Evolutionary conservation across 805 yeast species (phyloP).

Genomic region (Candida ficus): DNA sequence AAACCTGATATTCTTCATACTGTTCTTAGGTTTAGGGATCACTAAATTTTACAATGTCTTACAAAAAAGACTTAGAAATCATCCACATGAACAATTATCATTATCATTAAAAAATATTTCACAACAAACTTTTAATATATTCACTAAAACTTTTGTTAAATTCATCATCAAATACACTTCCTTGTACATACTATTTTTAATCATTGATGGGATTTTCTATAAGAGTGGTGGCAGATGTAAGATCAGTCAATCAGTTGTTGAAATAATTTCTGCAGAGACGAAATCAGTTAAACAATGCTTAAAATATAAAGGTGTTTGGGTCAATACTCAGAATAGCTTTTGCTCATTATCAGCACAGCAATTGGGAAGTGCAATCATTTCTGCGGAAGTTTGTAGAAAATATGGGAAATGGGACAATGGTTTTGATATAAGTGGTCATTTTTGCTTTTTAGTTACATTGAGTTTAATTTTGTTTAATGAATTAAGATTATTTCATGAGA

Average conservation of each 20-base stretch:
- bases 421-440: constrained; percentile 52
- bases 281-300: constrained; percentile 10
- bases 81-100: background rate
- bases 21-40: constrained; percentile 20
- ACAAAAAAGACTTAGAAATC: background rate
- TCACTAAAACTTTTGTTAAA: constrained; percentile 23
- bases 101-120: background rate
- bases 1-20: constrained; percentile 22
- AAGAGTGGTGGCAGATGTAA: constrained; percentile 31
- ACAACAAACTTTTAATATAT: background rate
- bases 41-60: background rate
- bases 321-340: constrained; percentile 8
- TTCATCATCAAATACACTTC: constrained; percentile 22
- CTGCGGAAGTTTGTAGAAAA: constrained; percentile 29
- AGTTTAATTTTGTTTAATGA: constrained; percentile 39
- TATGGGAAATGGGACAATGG: constrained; percentile 43
- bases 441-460: constrained; percentile 37
- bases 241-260: constrained; percentile 9
- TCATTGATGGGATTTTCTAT: constrained; percentile 29
- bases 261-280: constrained; percentile 3
- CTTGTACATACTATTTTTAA: constrained; percentile 22
- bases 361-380: constrained; percentile 14
- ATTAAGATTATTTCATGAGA: constrained; percentile 15
- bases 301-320: constrained; percentile 20
- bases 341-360: constrained; percentile 15